Base-by-base conservation (phyloP, 1,139 yeast genomes). In the Blastobotrys apis region DNA sequence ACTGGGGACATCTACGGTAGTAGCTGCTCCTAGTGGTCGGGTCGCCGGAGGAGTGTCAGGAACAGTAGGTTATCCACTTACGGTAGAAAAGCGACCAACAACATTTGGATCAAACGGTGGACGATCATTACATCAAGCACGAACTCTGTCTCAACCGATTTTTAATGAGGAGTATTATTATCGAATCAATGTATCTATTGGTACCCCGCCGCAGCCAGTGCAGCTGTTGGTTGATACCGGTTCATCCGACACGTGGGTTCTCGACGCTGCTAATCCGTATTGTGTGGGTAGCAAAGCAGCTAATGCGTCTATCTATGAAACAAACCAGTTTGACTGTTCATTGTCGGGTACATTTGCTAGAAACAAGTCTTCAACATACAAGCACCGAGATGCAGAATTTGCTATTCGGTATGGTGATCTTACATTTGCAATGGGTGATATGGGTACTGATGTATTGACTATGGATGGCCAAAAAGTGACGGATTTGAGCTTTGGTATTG, bases 241-340 rank as follows among this genome's bases (percentile, higher is more conserved):
- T 0, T 78, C 84, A 2, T 72, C 84, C 2, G 86, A 81, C 59
- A 65, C 80, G 50, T 81, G 85, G 85, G 73, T 80, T n/a, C 57
- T 53, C 33, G 54, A 71, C 62, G 40, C 48, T 9, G 39, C 41
- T 10, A 47, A 48, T 36, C 57, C 58, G 2, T 55, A 52, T 44
- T 56, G 60, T 41, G 40, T 44, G 22, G 48, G 50, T 30, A 48
- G 48, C 29, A 46, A 48, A 6, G 41, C 52, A n/a, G 34, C 42
- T 35, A 51, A 49, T 35, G 39, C 30, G 9, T 36, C 48, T 12
- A 49, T 44, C 29, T 48, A 53, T 32, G 36, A 47, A 6, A 31
- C 41, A 6, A 47, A 52, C 36, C 50, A 53, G 37, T 51, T 54
- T 39, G 50, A 56, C 33, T 57, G 60, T 36, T 42, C 45, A 8